These are phyloP conservation scores for Pseudozyma pruni DNA, from an alignment of 1,284 basidiomycete genomes.

Conservation along the genomic window DNA sequence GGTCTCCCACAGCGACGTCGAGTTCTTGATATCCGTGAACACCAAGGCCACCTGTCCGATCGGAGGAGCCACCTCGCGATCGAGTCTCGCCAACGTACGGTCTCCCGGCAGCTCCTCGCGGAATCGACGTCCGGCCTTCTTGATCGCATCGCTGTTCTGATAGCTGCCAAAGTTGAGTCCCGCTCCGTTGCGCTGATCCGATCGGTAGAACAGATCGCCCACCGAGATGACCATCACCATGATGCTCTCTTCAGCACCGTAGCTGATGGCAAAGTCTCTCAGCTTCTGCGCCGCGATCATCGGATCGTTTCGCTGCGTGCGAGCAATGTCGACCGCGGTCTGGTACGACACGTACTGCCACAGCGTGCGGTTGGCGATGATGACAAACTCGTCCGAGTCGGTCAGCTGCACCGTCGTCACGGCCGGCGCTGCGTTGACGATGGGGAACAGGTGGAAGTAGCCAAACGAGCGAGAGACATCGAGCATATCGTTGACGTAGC, in stretches of 20 bases:
- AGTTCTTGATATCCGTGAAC: constrained; percentile 98
- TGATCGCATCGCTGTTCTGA: constrained; percentile 47
- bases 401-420: constrained; percentile 78
- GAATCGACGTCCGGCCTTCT: constrained; percentile 54
- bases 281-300: constrained; percentile 98
- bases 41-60: constrained; percentile 90
- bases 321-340: constrained; percentile 95
- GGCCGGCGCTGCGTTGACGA: constrained; percentile 89
- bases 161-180: constrained; percentile 31
- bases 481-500: constrained; percentile 90
- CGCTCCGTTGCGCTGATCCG: constrained; percentile 60
- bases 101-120: constrained; percentile 61
- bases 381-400: constrained; percentile 94
- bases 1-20: constrained; percentile 95
- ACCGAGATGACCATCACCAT: constrained; percentile 98
- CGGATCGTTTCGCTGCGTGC: constrained; percentile 82
- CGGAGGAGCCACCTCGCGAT: constrained; percentile 86
- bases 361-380: constrained; percentile 89
- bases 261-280: constrained; percentile 94
- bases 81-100: constrained; percentile 73
- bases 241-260: constrained; percentile 90
- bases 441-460: constrained; percentile 88
- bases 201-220: constrained; percentile 77
- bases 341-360: constrained; percentile 97
- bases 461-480: constrained; percentile 93